Percentiles rank a stretch among this genome's conserved stretches.
Evolutionary conservation across 352 stramenopile species (phyloP).

Genomic region (Pythium coloratum): DNA sequence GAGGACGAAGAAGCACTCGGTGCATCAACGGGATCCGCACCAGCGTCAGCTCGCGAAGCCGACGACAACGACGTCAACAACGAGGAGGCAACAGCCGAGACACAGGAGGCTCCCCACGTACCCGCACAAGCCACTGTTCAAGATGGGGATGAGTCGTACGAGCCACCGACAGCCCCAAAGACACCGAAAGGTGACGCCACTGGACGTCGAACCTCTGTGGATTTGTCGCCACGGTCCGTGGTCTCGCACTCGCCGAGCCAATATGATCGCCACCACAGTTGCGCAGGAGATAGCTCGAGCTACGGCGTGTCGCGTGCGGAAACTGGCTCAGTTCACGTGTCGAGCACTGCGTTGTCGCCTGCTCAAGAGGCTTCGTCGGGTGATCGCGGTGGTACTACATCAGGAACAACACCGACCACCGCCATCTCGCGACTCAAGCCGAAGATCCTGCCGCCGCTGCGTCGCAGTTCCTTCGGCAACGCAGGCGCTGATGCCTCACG

Average conservation of each 20-base stretch:
- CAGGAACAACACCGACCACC: background rate
- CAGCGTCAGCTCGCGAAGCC: background rate
- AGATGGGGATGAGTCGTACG: background rate
- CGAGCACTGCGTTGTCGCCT: conserved; percentile 7
- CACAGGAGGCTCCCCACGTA: no score
- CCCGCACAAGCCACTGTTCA: no score
- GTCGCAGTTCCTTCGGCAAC: background rate
- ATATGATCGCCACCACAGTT: conserved; percentile 8
- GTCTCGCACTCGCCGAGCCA: conserved; percentile 7
- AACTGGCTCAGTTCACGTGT: background rate
- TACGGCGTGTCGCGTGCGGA: conserved; percentile 16
- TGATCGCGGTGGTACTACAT: background rate
- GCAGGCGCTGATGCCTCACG: background rate
- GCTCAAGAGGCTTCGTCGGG: background rate
- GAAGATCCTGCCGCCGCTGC: conserved; percentile 3
- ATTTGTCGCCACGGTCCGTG: conserved; percentile 11
- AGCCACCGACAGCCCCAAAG: background rate
- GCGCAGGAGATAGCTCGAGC: background rate
- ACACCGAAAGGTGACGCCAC: background rate
- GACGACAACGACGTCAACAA: background rate
- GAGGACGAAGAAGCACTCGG: background rate
- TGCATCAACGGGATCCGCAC: background rate
- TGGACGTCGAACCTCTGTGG: background rate
- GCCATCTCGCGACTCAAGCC: background rate
- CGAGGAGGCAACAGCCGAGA: no score